Conservation (phyloP, 1,284 basidiomycete species). For the Heterobasidion occidentale region DNA sequence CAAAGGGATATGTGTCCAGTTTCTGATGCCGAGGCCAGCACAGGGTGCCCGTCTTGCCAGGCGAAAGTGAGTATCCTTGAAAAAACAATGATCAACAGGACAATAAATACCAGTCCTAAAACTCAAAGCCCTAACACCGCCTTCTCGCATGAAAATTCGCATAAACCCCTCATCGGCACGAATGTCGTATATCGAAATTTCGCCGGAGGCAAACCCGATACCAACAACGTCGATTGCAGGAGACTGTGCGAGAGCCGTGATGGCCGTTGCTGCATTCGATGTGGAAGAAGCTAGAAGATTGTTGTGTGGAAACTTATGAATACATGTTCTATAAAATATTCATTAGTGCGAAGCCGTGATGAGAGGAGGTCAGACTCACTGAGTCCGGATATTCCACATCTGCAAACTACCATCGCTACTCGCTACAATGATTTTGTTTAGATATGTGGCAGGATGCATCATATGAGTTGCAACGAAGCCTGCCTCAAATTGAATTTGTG, state of each 20-base stretch:
- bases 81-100: background rate
- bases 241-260: constrained; percentile 82
- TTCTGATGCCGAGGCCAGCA: constrained; percentile 83
- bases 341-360: constrained; percentile 1
- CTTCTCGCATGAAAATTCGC: constrained; percentile 83
- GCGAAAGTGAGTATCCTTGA: background rate
- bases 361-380: constrained; percentile 38
- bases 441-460: constrained; percentile 92
- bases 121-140: constrained; percentile 66
- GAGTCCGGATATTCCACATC: constrained; percentile 90
- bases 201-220: constrained; percentile 83
- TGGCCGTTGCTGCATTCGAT: constrained; percentile 41
- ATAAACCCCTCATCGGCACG: constrained; percentile 85
- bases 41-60: constrained; percentile 70
- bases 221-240: constrained; percentile 96
- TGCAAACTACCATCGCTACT: constrained; percentile 80
- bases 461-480: constrained; percentile 81
- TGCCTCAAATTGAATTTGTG: constrained; percentile 64
- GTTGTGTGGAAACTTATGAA: constrained; percentile 52
- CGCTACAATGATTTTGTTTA: constrained; percentile 92
- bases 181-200: constrained; percentile 86
- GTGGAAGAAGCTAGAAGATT: constrained; percentile 42
- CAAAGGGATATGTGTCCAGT: constrained; percentile 84
- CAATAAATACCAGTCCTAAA: constrained; percentile 78
- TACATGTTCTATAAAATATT: constrained; percentile 40